Percentiles rank a stretch among this genome's conserved stretches.
Evolutionary conservation across 352 stramenopile species (phyloP).

Genomic region (Pythium dissimile): DNA sequence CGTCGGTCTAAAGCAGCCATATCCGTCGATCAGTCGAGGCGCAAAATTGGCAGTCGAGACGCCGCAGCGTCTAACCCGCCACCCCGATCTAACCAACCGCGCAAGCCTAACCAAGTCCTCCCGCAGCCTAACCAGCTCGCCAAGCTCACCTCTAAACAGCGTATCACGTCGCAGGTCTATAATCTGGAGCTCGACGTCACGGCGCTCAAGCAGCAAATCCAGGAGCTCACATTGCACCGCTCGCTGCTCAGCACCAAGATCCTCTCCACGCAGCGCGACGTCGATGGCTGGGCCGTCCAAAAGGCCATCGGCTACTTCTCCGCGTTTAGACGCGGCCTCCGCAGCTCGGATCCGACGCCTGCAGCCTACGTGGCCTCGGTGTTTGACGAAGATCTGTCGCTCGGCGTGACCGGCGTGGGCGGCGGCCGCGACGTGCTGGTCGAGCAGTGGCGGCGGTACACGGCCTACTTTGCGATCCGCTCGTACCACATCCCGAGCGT

Average conservation of each 20-base stretch:
- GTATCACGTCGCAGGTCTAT: constrained; percentile 3
- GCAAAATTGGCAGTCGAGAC: too few relatives aligned
- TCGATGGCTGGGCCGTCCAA: constrained; percentile 8
- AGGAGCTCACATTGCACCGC: constrained; percentile 6
- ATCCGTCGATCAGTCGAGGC: too few relatives aligned
- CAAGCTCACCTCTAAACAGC: constrained; percentile 11
- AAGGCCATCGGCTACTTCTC: constrained; percentile 12
- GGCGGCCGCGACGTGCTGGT: constrained; percentile 6
- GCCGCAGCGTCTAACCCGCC: too few relatives aligned
- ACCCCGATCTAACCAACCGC: too few relatives aligned
- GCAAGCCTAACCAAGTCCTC: too few relatives aligned
- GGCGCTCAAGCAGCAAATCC: constrained; percentile 2
- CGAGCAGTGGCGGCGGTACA: constrained; percentile 22
- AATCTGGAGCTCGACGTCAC: constrained; percentile 16
- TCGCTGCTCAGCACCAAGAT: constrained; percentile 13
- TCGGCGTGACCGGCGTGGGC: constrained; percentile 6
- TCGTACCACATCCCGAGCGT: background rate
- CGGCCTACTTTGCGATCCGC: constrained; percentile 14
- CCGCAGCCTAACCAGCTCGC: background rate
- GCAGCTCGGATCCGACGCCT: background rate
- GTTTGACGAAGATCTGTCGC: background rate
- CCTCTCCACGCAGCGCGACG: constrained; percentile 7
- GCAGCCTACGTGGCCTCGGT: background rate
- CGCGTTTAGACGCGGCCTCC: constrained; percentile 10
- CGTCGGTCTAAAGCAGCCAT: background rate